Evolutionary conservation across 129 eudicot species (phyloP).

Genomic region (Glebionis coronaria): DNA sequence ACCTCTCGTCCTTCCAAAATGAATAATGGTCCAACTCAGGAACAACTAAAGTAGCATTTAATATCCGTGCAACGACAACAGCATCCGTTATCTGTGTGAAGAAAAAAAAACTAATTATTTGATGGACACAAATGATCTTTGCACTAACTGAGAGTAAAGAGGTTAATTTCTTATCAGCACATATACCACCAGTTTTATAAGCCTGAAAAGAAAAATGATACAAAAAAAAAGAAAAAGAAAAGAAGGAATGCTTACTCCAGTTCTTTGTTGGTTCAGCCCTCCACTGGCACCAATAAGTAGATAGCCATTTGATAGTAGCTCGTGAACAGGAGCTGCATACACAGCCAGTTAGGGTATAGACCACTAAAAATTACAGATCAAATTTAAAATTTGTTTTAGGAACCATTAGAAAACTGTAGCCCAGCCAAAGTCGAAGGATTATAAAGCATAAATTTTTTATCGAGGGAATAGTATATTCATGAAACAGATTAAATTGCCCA

Average conservation of each 20-base stretch:
- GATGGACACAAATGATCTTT: neutral
- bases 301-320: slow-evolving; percentile 75
- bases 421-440: neutral
- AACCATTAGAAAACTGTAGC: neutral
- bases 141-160: too few species aligned
- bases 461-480: neutral
- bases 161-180: too few species aligned
- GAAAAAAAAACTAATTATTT: slow-evolving; percentile 16
- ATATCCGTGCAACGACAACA: slow-evolving; percentile 87
- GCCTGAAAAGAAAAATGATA: neutral
- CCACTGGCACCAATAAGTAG: slow-evolving; percentile 93
- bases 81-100: slow-evolving; percentile 85
- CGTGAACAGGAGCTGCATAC: slow-evolving; percentile 64
- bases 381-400: slow-evolving; percentile 1
- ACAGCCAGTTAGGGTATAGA: slow-evolving; percentile 7
- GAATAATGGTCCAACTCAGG: slow-evolving; percentile 93
- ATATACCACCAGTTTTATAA: too few species aligned
- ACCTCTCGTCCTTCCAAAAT: slow-evolving; percentile 97
- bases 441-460: slow-evolving; percentile 3
- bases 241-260: slow-evolving; percentile 52
- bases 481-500: slow-evolving; percentile 14
- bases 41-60: slow-evolving; percentile 88
- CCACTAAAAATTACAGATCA: neutral
- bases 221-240: slow-evolving; percentile 10
- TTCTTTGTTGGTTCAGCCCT: slow-evolving; percentile 91